Percentiles rank a stretch among this genome's conserved stretches.
Conservation (phyloP, 345 rosid species). For the Cochlearia excelsa region DNA sequence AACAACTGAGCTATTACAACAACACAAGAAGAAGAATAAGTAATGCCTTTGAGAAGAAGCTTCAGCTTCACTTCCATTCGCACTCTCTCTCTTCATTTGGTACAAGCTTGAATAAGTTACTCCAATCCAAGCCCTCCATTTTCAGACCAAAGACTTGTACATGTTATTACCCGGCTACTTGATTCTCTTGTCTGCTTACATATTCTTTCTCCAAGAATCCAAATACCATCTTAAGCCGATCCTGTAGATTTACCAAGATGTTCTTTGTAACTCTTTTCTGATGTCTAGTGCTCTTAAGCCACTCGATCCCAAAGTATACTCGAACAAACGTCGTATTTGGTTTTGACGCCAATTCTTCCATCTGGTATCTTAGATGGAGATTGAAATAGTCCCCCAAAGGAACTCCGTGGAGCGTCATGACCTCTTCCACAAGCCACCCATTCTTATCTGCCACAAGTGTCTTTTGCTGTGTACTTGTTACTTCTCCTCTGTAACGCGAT, state of each 20-base stretch:
- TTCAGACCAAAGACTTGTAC: slow-evolving; percentile 12
- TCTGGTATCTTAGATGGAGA: slow-evolving; percentile 78
- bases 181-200: slow-evolving; percentile 40
- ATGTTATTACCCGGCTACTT: slow-evolving; percentile 15
- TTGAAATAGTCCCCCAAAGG: slow-evolving; percentile 89
- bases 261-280: slow-evolving; percentile 79
- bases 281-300: slow-evolving; percentile 86
- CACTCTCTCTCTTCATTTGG: too few species aligned
- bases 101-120: slow-evolving; percentile 2
- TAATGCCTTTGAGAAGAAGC: too few species aligned
- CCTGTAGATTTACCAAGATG: slow-evolving; percentile 57
- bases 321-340: slow-evolving; percentile 56
- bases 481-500: slow-evolving; percentile 89
- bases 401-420: slow-evolving; percentile 87
- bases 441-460: slow-evolving; percentile 54
- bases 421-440: slow-evolving; percentile 89
- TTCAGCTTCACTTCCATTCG: too few species aligned
- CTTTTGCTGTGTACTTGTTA: slow-evolving; percentile 89
- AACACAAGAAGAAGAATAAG: too few species aligned
- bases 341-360: slow-evolving; percentile 60
- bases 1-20: too few species aligned
- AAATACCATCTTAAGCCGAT: slow-evolving; percentile 61
- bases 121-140: not conserved
- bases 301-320: slow-evolving; percentile 71
- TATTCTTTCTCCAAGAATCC: slow-evolving; percentile 73